Base-by-base conservation (phyloP, 2,329 filamentous ascomycete genomes). In the Plectosphaerella plurivora region DNA sequence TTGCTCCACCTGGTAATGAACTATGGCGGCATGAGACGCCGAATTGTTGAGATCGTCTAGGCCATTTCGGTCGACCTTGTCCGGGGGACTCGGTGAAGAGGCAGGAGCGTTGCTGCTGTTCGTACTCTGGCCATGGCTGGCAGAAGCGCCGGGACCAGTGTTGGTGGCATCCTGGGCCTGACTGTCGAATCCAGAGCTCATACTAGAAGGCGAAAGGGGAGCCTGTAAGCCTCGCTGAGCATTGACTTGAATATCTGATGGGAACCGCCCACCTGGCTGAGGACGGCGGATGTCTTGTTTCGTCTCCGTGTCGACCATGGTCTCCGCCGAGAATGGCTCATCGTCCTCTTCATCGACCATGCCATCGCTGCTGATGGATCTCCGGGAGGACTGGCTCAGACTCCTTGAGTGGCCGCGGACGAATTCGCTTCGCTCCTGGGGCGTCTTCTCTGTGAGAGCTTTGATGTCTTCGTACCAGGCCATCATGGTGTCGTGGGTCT, bases 381-480 rank as follows among this genome's bases (percentile, higher is more conserved):
- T 73, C 60, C 78, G 77, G 6, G 82, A 85, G 8, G 77, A 75
- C 56, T 85, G 85, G 67, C 89, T 95, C 53, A 89, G 70, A 64
- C 87, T 93, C 51, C 91, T 82, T 37, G 87, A 84, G 65, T 96
- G 91, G 55, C 84, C 84, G 44, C 89, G 85, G 41, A 97, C 90
- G 66, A 94, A 97, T 25, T 89, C 89, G 67, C 84, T 89, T 41
- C 92, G 87, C 65, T 96, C 92, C 68, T 95, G 90, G 25, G 91
- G 88, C 22, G 87, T 88, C 70, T 89, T 92, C 67, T 96, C 91
- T 5, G 90, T 97, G 56, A 99, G 76, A 42, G 82, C 84, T 68
- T 93, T 91, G 67, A 99, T 93, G 63, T 96, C 93, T 51, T 94
- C 88, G 67, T 91, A 97, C 83, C 94, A 99, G 45, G 91, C 91